These are phyloP conservation scores for Nakazawaea laoshanensis DNA, from an alignment of 805 yeast genomes.

Conservation along the genomic window DNA sequence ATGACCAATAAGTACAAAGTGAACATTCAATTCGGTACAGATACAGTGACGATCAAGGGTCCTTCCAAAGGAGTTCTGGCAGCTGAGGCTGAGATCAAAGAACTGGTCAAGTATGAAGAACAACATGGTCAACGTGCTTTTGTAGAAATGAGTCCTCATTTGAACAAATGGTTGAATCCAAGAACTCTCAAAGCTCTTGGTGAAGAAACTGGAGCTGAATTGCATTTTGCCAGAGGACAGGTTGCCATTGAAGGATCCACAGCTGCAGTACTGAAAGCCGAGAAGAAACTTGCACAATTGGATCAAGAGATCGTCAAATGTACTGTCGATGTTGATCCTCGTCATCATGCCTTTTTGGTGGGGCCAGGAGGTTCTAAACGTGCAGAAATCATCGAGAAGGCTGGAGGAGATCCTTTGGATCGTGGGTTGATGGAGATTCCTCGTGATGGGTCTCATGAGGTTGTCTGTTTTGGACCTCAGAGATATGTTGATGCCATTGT, in stretches of 20 bases:
- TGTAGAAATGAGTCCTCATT: no score
- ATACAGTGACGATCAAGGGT: conserved; percentile 71
- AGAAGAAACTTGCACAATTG: no score
- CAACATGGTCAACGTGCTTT: conserved; percentile 86
- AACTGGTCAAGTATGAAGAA: conserved; percentile 75
- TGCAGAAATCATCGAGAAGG: conserved; percentile 64
- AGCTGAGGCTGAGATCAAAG: conserved; percentile 78
- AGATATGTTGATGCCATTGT: conserved; percentile 61
- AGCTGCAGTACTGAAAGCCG: no score
- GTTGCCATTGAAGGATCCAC: conserved; percentile 35
- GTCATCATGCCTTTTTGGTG: conserved; percentile 65
- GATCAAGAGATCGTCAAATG: conserved; percentile 56
- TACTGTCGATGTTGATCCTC: conserved; percentile 59
- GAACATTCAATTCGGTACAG: conserved; percentile 45
- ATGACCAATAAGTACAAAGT: conserved; percentile 85
- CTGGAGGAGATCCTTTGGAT: conserved; percentile 58
- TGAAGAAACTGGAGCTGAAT: conserved; percentile 59
- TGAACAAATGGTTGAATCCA: no score
- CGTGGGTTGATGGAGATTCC: conserved; percentile 64
- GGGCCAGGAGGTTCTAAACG: conserved; percentile 74
- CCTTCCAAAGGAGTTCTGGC: conserved; percentile 84
- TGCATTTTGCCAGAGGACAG: conserved; percentile 31
- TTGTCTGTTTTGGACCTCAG: conserved; percentile 71
- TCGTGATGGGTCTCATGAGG: conserved; percentile 44
- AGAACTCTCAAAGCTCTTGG: no score